A percentile compares a stretch with the other conserved stretches of the same genome.
phyloP scores from a whole-genome alignment of 1,284 basidiomycete genomes.

The Exobasidium cylindrosporum region DNA sequence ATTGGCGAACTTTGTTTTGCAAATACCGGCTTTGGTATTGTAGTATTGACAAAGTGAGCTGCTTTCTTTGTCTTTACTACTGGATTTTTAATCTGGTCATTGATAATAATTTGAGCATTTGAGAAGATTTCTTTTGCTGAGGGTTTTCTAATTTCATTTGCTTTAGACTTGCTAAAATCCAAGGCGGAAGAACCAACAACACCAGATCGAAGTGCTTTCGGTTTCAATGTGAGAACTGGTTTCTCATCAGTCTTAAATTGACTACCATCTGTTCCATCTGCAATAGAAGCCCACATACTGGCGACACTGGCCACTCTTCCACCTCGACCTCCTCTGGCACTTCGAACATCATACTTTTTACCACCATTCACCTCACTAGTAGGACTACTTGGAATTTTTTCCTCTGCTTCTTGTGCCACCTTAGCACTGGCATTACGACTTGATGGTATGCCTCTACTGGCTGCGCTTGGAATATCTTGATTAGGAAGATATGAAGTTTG shows the following conservation, averaged over 20 bases:
- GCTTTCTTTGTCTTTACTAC: slow-evolving; percentile 26
- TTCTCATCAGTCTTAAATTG: background rate
- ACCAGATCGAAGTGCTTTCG: slow-evolving; percentile 29
- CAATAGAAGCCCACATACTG: slow-evolving; percentile 65
- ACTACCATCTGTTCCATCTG: slow-evolving; percentile 25
- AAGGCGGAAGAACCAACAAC: slow-evolving; percentile 32
- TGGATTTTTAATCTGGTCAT: slow-evolving; percentile 16
- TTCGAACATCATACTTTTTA: slow-evolving; percentile 41
- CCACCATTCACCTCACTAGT: background rate
- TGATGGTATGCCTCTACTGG: slow-evolving; percentile 3
- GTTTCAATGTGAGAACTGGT: slow-evolving; percentile 26
- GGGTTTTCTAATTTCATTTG: slow-evolving; percentile 15
- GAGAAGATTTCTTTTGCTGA: slow-evolving; percentile 12
- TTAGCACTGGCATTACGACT: background rate
- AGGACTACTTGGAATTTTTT: background rate
- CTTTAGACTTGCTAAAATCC: slow-evolving; percentile 33
- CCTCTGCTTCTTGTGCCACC: background rate
- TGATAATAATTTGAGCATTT: slow-evolving; percentile 20
- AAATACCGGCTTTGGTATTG: slow-evolving; percentile 27
- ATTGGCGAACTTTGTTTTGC: slow-evolving; percentile 10
- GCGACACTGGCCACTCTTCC: slow-evolving; percentile 72
- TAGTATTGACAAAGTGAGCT: slow-evolving; percentile 38
- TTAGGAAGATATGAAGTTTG: background rate
- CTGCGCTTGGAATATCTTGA: slow-evolving; percentile 4
- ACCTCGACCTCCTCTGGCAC: slow-evolving; percentile 72